Evolutionary conservation across 257 asterid species (phyloP).

Genomic region (Solanum infundibuliforme): DNA sequence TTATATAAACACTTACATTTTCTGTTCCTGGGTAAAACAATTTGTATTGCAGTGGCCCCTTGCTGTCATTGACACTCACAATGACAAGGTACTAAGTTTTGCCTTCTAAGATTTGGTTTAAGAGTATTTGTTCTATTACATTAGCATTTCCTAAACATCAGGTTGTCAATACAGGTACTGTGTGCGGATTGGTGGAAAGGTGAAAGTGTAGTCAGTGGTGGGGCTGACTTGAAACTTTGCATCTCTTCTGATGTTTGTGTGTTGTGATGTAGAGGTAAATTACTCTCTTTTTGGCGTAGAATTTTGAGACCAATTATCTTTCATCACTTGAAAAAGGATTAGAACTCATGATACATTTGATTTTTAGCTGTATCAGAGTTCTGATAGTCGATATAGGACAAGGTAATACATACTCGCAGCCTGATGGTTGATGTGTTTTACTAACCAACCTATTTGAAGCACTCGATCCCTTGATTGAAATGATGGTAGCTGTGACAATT

Average conservation of each 20-base stretch:
- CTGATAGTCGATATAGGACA: no score
- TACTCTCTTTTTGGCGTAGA: neutral
- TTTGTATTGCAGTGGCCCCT: slow-evolving; percentile 74
- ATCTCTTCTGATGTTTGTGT: slow-evolving; percentile 62
- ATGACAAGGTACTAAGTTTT: slow-evolving; percentile 61
- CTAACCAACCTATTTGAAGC: neutral
- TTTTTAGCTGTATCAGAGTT: no score
- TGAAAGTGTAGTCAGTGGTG: slow-evolving; percentile 73
- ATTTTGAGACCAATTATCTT: neutral
- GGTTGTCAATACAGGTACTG: slow-evolving; percentile 40
- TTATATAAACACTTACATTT: neutral
- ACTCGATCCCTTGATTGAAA: neutral
- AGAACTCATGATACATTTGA: neutral
- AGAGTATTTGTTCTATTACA: neutral
- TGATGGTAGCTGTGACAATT: neutral
- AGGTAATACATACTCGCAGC: neutral
- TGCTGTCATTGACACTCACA: slow-evolving; percentile 64
- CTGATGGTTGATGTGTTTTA: neutral
- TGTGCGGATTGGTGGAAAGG: slow-evolving; percentile 93
- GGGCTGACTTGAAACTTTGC: slow-evolving; percentile 78
- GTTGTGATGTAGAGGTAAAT: slow-evolving; percentile 19
- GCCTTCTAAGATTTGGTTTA: neutral
- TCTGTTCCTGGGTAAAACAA: slow-evolving; percentile 1
- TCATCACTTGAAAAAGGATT: neutral
- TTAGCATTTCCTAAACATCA: neutral